These are phyloP conservation scores for Hypomontagnella submonticulosa DNA, from an alignment of 495 filamentous ascomycete genomes.

Conservation along the genomic window DNA sequence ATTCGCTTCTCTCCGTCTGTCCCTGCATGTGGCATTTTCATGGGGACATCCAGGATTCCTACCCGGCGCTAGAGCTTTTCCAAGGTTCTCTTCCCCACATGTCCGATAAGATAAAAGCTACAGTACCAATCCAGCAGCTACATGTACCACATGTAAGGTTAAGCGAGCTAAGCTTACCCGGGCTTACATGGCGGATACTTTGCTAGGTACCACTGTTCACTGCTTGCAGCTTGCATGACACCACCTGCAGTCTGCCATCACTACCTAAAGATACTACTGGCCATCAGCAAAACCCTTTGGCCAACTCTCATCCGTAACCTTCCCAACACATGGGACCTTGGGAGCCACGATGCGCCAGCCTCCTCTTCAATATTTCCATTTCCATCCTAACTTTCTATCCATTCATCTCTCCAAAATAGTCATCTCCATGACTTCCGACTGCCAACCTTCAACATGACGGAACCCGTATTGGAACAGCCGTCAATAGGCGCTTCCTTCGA, in stretches of 20 bases:
- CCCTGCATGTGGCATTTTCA: slow-evolving; percentile 33
- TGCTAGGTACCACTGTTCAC: slow-evolving; percentile 30
- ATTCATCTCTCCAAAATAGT: slow-evolving; percentile 26
- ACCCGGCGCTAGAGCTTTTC: slow-evolving; percentile 15
- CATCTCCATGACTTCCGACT: slow-evolving; percentile 37
- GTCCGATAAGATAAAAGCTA: slow-evolving; percentile 45
- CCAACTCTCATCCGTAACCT: slow-evolving; percentile 27
- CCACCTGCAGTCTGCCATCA: slow-evolving; percentile 45
- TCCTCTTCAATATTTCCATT: slow-evolving; percentile 56
- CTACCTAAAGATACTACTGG: slow-evolving; percentile 33
- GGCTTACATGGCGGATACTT: slow-evolving; percentile 26
- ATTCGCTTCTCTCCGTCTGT: slow-evolving; percentile 23
- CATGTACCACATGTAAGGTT: slow-evolving; percentile 17
- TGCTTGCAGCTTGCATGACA: slow-evolving; percentile 45
- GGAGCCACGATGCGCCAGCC: slow-evolving; percentile 65
- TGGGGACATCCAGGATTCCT: slow-evolving; percentile 2
- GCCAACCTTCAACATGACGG: slow-evolving; percentile 44
- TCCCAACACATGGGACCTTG: slow-evolving; percentile 43
- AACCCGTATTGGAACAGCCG: slow-evolving; percentile 40
- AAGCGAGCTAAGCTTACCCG: slow-evolving; percentile 22
- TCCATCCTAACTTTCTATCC: slow-evolving; percentile 55
- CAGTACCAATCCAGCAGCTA: slow-evolving; percentile 16
- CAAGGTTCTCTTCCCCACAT: slow-evolving; percentile 38
- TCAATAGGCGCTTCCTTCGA: slow-evolving; percentile 33
- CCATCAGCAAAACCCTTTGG: slow-evolving; percentile 37